Percentiles rank a stretch among this genome's conserved stretches.
Conservation (phyloP, 441 rosid species). For the Eruca vesicaria region DNA sequence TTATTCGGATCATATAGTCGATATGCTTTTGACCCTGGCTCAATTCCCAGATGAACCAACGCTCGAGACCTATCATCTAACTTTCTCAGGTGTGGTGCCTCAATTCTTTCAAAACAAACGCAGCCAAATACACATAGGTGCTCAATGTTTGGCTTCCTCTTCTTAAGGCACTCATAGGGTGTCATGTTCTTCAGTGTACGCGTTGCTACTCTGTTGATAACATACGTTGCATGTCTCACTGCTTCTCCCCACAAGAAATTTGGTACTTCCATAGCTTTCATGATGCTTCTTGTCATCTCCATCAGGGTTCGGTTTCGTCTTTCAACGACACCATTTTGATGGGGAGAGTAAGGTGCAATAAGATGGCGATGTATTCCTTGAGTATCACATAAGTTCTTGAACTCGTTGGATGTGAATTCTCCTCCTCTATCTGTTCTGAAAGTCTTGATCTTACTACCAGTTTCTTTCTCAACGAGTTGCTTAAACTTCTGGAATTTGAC, state of each 20-base stretch:
- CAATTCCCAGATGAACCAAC: background rate
- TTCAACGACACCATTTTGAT: background rate
- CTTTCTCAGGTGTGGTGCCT: background rate
- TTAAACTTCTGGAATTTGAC: background rate
- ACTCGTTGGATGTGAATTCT: background rate
- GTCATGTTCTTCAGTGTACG: background rate
- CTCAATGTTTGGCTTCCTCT: too few species aligned
- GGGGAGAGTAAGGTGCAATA: background rate
- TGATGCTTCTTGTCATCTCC: background rate
- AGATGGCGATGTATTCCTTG: background rate
- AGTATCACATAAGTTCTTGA: background rate
- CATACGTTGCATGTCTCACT: background rate
- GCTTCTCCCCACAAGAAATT: background rate
- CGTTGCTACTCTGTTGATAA: too few species aligned
- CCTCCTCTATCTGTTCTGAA: background rate
- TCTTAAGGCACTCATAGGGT: background rate
- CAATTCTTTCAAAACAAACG: too few species aligned
- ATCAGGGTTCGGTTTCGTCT: background rate
- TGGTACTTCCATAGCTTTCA: background rate
- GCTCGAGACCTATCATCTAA: background rate
- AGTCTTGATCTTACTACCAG: background rate
- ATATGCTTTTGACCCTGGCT: too few species aligned
- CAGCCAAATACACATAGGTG: too few species aligned
- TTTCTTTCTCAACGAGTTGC: background rate
- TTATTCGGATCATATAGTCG: background rate